Evolutionary conservation across 2,329 filamentous ascomycete genomes (phyloP).

Genomic region (Fusarium sp.): DNA sequence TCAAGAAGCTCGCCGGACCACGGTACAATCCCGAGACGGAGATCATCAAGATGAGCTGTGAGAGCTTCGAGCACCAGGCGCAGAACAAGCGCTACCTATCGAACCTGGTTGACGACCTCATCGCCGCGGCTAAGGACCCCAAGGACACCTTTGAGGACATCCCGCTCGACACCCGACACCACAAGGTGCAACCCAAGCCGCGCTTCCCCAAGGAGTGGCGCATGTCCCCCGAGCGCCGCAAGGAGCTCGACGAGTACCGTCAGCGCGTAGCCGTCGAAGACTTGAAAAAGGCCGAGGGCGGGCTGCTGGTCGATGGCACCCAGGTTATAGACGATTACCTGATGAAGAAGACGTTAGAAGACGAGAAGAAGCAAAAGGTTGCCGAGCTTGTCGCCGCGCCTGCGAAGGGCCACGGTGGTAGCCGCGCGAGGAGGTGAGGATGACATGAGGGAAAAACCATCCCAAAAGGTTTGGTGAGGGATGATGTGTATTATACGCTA

Average conservation of each 20-base stretch:
- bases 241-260: constrained; percentile 76
- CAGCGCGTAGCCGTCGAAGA: constrained; percentile 69
- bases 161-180: constrained; percentile 90
- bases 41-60: constrained; percentile 90
- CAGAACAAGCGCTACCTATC: constrained; percentile 98
- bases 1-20: constrained; percentile 88
- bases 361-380: constrained; percentile 53
- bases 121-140: constrained; percentile 83
- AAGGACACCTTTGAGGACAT: constrained; percentile 90
- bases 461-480: constrained; percentile 14
- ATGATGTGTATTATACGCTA: constrained; percentile 47
- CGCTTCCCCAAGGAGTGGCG: constrained; percentile 89
- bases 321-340: constrained; percentile 61
- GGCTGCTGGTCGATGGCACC: constrained; percentile 72
- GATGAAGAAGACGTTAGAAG: constrained; percentile 53
- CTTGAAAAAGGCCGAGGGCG: constrained; percentile 66
- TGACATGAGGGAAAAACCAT: not conserved
- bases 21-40: constrained; percentile 91
- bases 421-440: constrained; percentile 45
- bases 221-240: constrained; percentile 78
- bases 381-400: constrained; percentile 52
- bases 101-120: constrained; percentile 81
- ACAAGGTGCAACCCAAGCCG: constrained; percentile 77
- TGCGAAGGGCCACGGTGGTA: constrained; percentile 34
- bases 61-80: constrained; percentile 88